These are phyloP conservation scores for Alternaria arbusti DNA, from an alignment of 2,329 filamentous ascomycete species.

Conservation along the genomic window DNA sequence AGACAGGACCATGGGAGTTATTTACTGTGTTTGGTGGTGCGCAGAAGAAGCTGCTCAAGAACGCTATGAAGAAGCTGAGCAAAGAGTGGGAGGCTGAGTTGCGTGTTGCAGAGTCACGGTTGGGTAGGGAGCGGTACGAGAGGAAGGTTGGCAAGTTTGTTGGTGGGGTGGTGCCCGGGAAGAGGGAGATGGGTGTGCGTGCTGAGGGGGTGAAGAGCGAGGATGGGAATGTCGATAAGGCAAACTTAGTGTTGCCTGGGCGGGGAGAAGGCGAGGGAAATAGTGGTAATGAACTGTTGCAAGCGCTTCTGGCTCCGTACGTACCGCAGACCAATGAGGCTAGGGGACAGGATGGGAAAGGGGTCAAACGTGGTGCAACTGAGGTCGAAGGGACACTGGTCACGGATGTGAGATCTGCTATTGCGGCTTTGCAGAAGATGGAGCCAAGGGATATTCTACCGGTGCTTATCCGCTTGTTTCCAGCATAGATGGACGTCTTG, in stretches of 20 bases:
- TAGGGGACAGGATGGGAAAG: background rate
- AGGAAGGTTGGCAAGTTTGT: constrained; percentile 20
- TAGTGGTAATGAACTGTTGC: constrained; percentile 10
- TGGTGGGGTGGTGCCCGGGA: constrained; percentile 19
- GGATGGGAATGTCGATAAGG: background rate
- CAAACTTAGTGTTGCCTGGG: background rate
- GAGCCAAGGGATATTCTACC: constrained; percentile 15
- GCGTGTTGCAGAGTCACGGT: background rate
- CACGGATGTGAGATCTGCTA: constrained; percentile 13
- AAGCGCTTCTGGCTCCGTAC: constrained; percentile 8
- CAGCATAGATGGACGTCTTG: background rate
- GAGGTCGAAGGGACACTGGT: constrained; percentile 9
- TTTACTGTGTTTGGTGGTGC: constrained; percentile 7
- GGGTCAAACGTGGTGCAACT: background rate
- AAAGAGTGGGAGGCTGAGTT: constrained; percentile 19
- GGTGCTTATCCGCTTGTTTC: constrained; percentile 17
- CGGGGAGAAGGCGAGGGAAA: background rate
- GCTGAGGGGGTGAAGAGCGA: background rate
- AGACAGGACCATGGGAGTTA: constrained; percentile 13
- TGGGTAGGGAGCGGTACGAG: constrained; percentile 13
- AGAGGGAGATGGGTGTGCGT: constrained; percentile 10
- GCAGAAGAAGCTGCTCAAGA: constrained; percentile 26
- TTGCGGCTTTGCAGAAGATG: constrained; percentile 12
- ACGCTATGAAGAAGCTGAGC: constrained; percentile 12
- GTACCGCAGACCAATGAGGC: background rate